phyloP scores from a whole-genome alignment of 164 flowering plant species.

The Saururus chinensis region DNA sequence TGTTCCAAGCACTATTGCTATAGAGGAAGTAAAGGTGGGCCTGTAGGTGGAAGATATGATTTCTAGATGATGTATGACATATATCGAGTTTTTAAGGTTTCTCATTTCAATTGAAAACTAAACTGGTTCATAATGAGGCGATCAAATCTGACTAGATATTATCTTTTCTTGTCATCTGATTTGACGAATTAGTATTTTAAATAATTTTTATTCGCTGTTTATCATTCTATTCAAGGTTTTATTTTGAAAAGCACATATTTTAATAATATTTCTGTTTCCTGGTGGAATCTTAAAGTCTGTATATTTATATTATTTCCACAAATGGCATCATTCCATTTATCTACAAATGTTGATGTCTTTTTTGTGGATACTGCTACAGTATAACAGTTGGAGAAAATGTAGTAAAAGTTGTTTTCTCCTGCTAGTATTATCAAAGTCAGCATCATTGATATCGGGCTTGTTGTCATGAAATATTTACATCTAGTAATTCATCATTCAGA shows the following conservation, averaged over 20 bases:
- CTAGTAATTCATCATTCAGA: background rate
- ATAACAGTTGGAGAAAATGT: no score
- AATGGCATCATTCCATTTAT: background rate
- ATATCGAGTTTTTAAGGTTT: background rate
- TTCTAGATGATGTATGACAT: background rate
- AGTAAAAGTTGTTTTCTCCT: no score
- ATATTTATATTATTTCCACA: no score
- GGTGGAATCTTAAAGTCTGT: background rate
- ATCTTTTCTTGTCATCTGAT: background rate
- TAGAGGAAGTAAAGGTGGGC: conserved; percentile 95
- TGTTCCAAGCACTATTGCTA: conserved; percentile 97
- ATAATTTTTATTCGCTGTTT: background rate
- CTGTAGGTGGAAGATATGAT: conserved; percentile 17
- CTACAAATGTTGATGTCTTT: background rate
- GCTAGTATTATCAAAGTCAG: no score
- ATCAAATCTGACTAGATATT: no score
- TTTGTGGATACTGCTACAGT: background rate
- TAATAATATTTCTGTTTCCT: background rate
- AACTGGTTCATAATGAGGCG: no score
- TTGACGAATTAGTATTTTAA: background rate
- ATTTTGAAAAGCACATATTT: background rate
- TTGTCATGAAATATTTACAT: no score
- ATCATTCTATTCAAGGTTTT: background rate
- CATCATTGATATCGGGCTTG: background rate
- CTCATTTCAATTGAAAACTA: no score